Conservation (phyloP, 192 early-diverging fungal genomes). For the Mortierella antarctica region DNA sequence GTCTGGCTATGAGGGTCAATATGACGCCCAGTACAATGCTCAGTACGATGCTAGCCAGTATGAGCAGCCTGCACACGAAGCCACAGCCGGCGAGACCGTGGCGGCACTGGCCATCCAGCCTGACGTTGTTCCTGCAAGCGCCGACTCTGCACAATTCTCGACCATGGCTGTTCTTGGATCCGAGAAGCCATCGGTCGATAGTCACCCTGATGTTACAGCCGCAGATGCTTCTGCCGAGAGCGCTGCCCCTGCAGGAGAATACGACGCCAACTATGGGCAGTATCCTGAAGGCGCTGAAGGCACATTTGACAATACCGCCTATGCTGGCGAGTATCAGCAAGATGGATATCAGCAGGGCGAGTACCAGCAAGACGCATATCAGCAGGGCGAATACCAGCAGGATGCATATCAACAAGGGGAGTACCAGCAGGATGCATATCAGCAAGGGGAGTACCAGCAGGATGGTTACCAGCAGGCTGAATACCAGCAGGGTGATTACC, state of each 20-base stretch:
- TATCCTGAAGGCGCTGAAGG: constrained; percentile 5
- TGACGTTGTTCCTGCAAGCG: constrained; percentile 7
- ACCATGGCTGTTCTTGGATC: constrained; percentile 20
- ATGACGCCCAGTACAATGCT: constrained; percentile 15
- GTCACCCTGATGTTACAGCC: not conserved
- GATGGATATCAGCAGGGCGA: constrained; percentile 16
- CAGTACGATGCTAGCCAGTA: constrained; percentile 26
- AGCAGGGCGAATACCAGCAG: constrained; percentile 14
- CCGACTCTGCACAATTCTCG: constrained; percentile 17
- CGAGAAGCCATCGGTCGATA: not conserved
- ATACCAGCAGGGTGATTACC: constrained; percentile 22
- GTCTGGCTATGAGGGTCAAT: constrained; percentile 8
- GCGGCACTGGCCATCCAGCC: constrained; percentile 12
- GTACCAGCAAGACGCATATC: constrained; percentile 22
- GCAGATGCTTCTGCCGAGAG: constrained; percentile 1
- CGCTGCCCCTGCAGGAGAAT: not conserved
- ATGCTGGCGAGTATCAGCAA: constrained; percentile 20
- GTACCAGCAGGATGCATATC: constrained; percentile 22
- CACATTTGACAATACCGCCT: not conserved
- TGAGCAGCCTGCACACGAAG: not conserved
- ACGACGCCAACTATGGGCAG: constrained; percentile 6
- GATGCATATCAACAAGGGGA: constrained; percentile 14
- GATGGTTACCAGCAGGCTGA: constrained; percentile 26
- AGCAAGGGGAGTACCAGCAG: constrained; percentile 22
- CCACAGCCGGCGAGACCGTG: constrained; percentile 9